Conservation (phyloP, 805 yeast genomes). For the Metschnikowia colocasiae region DNA sequence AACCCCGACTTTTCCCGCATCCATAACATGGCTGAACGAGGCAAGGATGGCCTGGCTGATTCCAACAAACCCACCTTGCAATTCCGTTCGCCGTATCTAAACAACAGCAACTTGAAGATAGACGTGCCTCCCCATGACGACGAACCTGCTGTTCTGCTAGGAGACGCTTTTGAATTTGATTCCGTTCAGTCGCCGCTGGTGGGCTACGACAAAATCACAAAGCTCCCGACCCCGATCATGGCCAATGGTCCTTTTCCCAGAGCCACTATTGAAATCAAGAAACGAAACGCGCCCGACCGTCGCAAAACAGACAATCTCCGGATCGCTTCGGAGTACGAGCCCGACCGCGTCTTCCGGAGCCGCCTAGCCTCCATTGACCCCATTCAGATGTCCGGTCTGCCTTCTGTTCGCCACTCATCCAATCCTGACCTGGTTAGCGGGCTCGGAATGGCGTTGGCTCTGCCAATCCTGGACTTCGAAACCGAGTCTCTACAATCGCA, state of each 20-base stretch:
- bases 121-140: constrained; percentile 9
- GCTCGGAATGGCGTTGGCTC: constrained; percentile 7
- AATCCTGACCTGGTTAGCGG: constrained; percentile 8
- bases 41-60: neutral
- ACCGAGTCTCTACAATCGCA: neutral
- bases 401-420: constrained; percentile 10
- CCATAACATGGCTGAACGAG: neutral
- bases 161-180: constrained; percentile 12
- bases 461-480: constrained; percentile 14
- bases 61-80: neutral
- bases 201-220: constrained; percentile 34
- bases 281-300: constrained; percentile 2
- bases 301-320: constrained; percentile 5
- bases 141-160: constrained; percentile 3
- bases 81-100: constrained; percentile 2
- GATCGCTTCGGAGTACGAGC: constrained; percentile 15
- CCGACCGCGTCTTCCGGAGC: constrained; percentile 3
- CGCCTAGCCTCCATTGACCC: constrained; percentile 2
- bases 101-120: constrained; percentile 11
- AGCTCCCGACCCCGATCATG: constrained; percentile 44
- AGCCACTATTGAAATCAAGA: constrained; percentile 9
- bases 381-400: neutral
- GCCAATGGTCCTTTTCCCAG: constrained; percentile 11
- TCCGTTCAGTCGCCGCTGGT: constrained; percentile 5
- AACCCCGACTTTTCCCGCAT: neutral